A percentile compares a stretch with the other conserved stretches of the same genome.
Evolutionary conservation across 2,329 filamentous ascomycete genomes (phyloP).

Genomic region (Aspergillus japonicus): DNA sequence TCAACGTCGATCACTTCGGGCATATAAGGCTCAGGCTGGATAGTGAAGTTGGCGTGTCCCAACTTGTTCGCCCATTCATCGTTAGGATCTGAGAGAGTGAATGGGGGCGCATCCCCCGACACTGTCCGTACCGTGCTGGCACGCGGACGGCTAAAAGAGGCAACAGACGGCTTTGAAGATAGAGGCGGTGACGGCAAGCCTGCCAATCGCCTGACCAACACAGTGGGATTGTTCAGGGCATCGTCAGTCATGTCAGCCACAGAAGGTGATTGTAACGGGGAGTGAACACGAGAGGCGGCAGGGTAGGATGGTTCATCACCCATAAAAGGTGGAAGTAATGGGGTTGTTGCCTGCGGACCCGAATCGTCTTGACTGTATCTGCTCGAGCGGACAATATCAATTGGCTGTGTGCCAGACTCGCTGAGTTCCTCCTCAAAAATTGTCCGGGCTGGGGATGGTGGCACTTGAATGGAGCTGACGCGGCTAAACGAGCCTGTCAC

Average conservation of each 20-base stretch:
- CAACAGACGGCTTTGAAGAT: conserved; percentile 72
- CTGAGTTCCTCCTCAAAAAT: conserved; percentile 57
- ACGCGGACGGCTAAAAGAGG: conserved; percentile 64
- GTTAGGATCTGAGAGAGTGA: conserved; percentile 62
- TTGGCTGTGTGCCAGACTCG: conserved; percentile 50
- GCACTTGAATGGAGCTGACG: conserved; percentile 52
- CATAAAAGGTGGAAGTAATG: conserved; percentile 79
- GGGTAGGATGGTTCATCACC: conserved; percentile 52
- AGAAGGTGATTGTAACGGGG: conserved; percentile 82
- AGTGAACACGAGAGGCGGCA: conserved; percentile 62
- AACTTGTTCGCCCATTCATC: conserved; percentile 83
- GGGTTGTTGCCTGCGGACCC: conserved; percentile 72
- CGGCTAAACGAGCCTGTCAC: conserved; percentile 37
- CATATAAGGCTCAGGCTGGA: conserved; percentile 76
- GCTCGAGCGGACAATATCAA: conserved; percentile 56
- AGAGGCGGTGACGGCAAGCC: conserved; percentile 67
- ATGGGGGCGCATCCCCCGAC: conserved; percentile 54
- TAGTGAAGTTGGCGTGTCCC: conserved; percentile 91
- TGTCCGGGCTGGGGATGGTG: conserved; percentile 63
- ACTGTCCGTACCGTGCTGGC: conserved; percentile 43
- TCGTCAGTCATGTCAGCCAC: conserved; percentile 60
- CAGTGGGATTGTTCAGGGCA: conserved; percentile 45
- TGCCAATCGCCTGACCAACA: conserved; percentile 47
- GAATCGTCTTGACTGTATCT: conserved; percentile 52
- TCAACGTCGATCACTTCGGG: conserved; percentile 62